Evolutionary conservation across 106 monocot species (phyloP).

Genomic region (Iris macrosiphon): DNA sequence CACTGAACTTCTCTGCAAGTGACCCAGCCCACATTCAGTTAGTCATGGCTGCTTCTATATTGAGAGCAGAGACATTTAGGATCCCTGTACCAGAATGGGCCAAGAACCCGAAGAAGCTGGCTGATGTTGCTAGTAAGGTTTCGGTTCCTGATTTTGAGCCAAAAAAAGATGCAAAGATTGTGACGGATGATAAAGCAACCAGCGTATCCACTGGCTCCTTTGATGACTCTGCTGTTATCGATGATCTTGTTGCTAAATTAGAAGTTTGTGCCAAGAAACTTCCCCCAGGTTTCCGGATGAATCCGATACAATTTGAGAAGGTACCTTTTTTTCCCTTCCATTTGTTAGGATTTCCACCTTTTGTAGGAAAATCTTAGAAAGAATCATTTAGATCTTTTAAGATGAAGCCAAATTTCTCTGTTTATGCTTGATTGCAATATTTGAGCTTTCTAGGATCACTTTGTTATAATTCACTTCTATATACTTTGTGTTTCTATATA

Average conservation of each 20-base stretch:
- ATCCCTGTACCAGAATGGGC: slow-evolving; percentile 75
- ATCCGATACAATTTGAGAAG: slow-evolving; percentile 91
- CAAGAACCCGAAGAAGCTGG: slow-evolving; percentile 39
- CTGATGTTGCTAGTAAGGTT: slow-evolving; percentile 51
- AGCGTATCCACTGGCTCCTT: slow-evolving; percentile 51
- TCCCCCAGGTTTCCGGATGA: slow-evolving; percentile 60
- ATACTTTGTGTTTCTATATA: no score
- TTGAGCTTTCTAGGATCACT: neutral
- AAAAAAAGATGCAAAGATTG: slow-evolving; percentile 68
- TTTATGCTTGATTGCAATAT: neutral
- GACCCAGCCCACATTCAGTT: slow-evolving; percentile 69
- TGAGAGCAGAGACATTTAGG: slow-evolving; percentile 77
- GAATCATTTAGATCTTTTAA: no score
- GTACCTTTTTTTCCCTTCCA: slow-evolving; percentile 29
- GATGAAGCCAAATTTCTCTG: no score
- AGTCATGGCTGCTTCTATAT: slow-evolving; percentile 63
- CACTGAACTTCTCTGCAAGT: slow-evolving; percentile 59
- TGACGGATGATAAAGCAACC: slow-evolving; percentile 83
- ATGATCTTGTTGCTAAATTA: slow-evolving; percentile 51
- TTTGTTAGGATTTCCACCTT: neutral
- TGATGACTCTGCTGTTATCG: slow-evolving; percentile 68
- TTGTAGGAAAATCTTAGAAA: no score
- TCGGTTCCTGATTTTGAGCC: slow-evolving; percentile 74
- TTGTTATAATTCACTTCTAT: no score
- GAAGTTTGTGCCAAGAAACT: slow-evolving; percentile 61